These are phyloP conservation scores for Penicillium sclerotigenum DNA, from an alignment of 2,329 filamentous ascomycete genomes.

Conservation along the genomic window DNA sequence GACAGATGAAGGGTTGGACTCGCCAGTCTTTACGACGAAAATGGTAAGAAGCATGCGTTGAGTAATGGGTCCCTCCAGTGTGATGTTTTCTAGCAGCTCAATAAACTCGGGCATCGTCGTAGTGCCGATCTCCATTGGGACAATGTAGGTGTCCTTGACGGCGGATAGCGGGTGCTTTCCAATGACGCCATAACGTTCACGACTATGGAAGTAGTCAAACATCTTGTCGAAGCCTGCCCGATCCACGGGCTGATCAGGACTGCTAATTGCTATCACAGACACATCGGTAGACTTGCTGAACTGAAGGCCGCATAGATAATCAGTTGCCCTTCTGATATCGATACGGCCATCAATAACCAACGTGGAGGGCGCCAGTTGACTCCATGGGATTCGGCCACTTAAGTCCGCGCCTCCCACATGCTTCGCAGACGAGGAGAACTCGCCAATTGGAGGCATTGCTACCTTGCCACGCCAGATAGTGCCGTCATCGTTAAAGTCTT, in stretches of 20 bases:
- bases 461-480: constrained; percentile 75
- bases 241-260: constrained; percentile 58
- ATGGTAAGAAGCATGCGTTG: constrained; percentile 79
- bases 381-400: constrained; percentile 65
- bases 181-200: constrained; percentile 83
- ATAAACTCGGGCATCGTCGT: constrained; percentile 75
- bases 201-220: constrained; percentile 81
- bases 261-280: constrained; percentile 69
- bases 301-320: constrained; percentile 83
- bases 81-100: constrained; percentile 80
- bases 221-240: constrained; percentile 67
- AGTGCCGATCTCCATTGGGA: constrained; percentile 74
- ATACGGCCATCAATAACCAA: constrained; percentile 68
- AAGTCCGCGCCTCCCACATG: constrained; percentile 83
- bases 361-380: constrained; percentile 66
- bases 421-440: constrained; percentile 73
- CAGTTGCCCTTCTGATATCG: constrained; percentile 74
- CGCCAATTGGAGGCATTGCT: constrained; percentile 72
- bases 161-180: constrained; percentile 70
- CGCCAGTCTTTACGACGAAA: constrained; percentile 71
- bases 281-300: constrained; percentile 82
- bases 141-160: constrained; percentile 86
- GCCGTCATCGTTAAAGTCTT: constrained; percentile 67
- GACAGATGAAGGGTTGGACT: constrained; percentile 41
- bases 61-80: constrained; percentile 66